These are phyloP conservation scores for Dactylellina leptospora DNA, from an alignment of 2,329 filamentous ascomycete species.

Conservation along the genomic window DNA sequence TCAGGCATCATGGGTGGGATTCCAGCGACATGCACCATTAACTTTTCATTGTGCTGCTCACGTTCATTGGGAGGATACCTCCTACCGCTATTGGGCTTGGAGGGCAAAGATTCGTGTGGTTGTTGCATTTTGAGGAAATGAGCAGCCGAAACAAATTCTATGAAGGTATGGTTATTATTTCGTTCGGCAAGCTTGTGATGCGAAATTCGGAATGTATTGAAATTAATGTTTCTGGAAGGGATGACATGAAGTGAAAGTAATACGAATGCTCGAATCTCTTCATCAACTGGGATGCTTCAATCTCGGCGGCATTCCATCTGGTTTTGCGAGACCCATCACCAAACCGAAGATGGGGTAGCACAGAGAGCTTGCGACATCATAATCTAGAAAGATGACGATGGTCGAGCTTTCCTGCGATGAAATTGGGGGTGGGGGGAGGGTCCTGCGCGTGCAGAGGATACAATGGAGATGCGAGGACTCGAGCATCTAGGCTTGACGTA, in stretches of 20 bases:
- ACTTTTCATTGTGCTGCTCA: slow-evolving; percentile 37
- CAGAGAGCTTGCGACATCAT: too few species aligned
- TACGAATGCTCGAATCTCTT: too few species aligned
- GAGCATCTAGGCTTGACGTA: not conserved
- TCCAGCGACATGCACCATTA: slow-evolving; percentile 32
- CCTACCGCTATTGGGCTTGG: slow-evolving; percentile 20
- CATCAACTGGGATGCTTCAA: too few species aligned
- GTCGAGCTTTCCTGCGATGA: too few species aligned
- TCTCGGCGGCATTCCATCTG: too few species aligned
- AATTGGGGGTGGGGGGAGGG: too few species aligned
- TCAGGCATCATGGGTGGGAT: slow-evolving; percentile 53
- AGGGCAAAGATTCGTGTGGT: slow-evolving; percentile 18
- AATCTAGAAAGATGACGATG: too few species aligned
- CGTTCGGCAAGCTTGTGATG: not conserved
- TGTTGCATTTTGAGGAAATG: slow-evolving; percentile 38
- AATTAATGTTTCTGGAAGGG: too few species aligned
- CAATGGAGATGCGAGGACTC: not conserved
- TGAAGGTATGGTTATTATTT: not conserved
- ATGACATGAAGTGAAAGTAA: too few species aligned
- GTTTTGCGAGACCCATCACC: too few species aligned
- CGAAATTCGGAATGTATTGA: not conserved
- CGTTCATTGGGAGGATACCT: slow-evolving; percentile 10
- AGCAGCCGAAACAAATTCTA: not conserved
- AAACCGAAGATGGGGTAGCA: too few species aligned
- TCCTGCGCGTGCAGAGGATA: not conserved